Evolutionary conservation across 768 basidiomycete species (phyloP).

Genomic region (Serendipita sp.): DNA sequence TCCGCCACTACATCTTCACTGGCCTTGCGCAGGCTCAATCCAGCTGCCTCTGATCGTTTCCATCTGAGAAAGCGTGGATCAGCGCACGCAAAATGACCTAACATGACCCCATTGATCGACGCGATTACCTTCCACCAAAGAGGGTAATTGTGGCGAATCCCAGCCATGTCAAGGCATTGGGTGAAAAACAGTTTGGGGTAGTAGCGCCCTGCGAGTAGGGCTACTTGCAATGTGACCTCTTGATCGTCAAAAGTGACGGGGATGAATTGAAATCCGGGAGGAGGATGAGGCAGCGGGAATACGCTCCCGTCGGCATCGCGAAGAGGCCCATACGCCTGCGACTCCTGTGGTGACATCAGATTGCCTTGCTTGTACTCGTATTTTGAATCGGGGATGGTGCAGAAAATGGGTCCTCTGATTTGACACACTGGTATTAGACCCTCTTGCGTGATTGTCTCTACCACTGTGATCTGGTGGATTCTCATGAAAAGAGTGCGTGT

Average conservation of each 20-base stretch:
- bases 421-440: not conserved
- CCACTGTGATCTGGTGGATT: conserved; percentile 47
- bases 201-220: conserved; percentile 63
- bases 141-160: not conserved
- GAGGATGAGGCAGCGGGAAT: conserved; percentile 43
- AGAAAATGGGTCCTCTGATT: not conserved
- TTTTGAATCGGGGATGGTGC: not conserved
- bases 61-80: not conserved
- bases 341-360: not conserved
- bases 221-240: conserved; percentile 53
- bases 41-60: not conserved
- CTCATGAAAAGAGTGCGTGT: conserved; percentile 58
- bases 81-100: not conserved
- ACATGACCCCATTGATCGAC: not conserved
- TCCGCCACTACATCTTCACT: not conserved
- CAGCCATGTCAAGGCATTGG: not conserved
- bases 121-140: not conserved
- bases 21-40: not conserved
- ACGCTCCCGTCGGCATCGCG: not conserved
- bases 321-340: not conserved
- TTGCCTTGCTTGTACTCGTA: not conserved
- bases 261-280: conserved; percentile 53
- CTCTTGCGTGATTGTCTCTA: conserved; percentile 26
- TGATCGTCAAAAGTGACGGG: conserved; percentile 43
- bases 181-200: conserved; percentile 40